Conservation (phyloP, 352 stramenopile genomes). For the Phytophthora europaea region DNA sequence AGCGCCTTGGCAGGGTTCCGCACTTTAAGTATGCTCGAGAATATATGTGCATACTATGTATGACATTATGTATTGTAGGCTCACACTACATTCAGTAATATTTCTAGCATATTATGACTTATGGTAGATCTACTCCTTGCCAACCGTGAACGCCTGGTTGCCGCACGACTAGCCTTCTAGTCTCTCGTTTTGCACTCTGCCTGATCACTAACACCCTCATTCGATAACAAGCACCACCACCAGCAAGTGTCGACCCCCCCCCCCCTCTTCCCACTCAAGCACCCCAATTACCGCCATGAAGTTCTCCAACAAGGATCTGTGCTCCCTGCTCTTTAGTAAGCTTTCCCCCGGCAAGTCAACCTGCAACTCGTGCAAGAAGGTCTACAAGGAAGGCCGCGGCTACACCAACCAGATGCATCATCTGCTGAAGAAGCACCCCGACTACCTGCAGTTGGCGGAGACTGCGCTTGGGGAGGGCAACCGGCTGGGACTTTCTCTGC, state of each 20-base stretch:
- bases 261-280: too few relatives aligned
- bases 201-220: too few relatives aligned
- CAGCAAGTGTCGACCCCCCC: too few relatives aligned
- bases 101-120: not conserved
- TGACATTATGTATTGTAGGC: not conserved
- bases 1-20: constrained; percentile 17
- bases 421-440: not conserved
- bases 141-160: not conserved
- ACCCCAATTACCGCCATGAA: not conserved
- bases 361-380: not conserved
- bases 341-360: not conserved
- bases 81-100: not conserved
- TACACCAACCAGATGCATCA: constrained; percentile 5
- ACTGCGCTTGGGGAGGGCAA: not conserved
- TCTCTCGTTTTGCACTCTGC: not conserved
- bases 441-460: not conserved
- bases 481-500: not conserved
- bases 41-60: not conserved
- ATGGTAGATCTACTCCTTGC: not conserved
- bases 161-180: not conserved
- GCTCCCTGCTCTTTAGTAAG: not conserved
- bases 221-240: too few relatives aligned
- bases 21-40: not conserved
- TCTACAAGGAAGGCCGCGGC: not conserved
- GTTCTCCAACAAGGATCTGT: not conserved